Percentiles rank a stretch among this genome's conserved stretches.
Conservation (phyloP, 495 filamentous ascomycete genomes). For the Annulohypoxylon nitens region DNA sequence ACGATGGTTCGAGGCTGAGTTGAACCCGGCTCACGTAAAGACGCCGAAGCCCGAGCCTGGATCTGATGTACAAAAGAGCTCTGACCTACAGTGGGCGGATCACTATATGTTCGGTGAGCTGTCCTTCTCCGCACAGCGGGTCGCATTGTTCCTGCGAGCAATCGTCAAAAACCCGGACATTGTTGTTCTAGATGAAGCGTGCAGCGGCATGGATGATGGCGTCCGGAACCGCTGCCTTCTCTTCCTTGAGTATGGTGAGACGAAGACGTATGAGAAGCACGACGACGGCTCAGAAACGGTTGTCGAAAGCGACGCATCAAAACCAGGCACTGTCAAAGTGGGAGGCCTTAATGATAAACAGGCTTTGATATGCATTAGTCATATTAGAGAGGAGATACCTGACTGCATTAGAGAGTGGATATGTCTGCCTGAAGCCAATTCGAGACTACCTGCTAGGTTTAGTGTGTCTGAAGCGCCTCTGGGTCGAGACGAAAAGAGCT, state of each 20-base stretch:
- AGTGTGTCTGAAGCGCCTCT: conserved; percentile 69
- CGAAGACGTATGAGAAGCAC: conserved; percentile 50
- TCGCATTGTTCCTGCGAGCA: conserved; percentile 87
- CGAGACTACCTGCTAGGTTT: conserved; percentile 67
- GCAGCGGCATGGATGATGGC: conserved; percentile 86
- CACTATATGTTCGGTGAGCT: conserved; percentile 78
- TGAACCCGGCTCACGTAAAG: conserved; percentile 65
- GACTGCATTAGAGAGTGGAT: conserved; percentile 83
- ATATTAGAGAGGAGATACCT: conserved; percentile 91
- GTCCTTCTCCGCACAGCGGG: conserved; percentile 81
- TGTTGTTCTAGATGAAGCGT: conserved; percentile 92
- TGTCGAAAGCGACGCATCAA: conserved; percentile 58
- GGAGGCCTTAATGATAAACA: conserved; percentile 73
- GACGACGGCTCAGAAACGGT: conserved; percentile 46
- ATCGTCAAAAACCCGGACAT: conserved; percentile 86
- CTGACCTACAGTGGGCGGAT: conserved; percentile 76
- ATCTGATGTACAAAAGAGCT: background rate
- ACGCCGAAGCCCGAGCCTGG: background rate
- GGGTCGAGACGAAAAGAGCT: conserved; percentile 63
- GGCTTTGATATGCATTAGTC: conserved; percentile 87
- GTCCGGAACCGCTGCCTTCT: conserved; percentile 86
- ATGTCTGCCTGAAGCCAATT: conserved; percentile 76
- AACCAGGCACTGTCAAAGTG: conserved; percentile 57
- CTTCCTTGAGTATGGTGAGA: conserved; percentile 76
- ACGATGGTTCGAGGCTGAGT: conserved; percentile 78